Conservation (phyloP, 495 filamentous ascomycete genomes). For the Annulohypoxylon stygium region DNA sequence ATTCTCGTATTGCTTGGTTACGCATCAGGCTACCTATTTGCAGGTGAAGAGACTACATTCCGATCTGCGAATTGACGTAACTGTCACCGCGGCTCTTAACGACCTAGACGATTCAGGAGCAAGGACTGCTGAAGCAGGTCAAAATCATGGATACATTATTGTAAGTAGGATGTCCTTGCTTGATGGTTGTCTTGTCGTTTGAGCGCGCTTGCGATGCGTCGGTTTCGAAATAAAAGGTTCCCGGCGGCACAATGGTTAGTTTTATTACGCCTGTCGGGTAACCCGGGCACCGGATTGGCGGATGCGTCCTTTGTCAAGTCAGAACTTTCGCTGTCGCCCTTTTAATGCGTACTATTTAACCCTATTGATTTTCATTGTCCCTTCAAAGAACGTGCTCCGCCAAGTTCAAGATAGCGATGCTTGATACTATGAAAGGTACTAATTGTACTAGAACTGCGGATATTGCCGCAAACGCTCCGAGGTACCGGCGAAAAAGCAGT, state of each 20-base stretch:
- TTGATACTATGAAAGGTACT: slow-evolving; percentile 27
- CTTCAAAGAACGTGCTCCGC: slow-evolving; percentile 15
- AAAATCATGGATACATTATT: slow-evolving; percentile 80
- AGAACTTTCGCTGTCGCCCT: slow-evolving; percentile 5
- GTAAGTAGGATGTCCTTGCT: slow-evolving; percentile 65
- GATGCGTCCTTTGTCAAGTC: neutral
- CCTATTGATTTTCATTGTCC: neutral
- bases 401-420: slow-evolving; percentile 34
- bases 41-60: neutral
- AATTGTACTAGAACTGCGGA: slow-evolving; percentile 76
- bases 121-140: slow-evolving; percentile 20
- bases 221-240: slow-evolving; percentile 9
- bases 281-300: neutral
- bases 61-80: slow-evolving; percentile 4
- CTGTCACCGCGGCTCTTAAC: slow-evolving; percentile 7
- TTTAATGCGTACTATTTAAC: slow-evolving; percentile 1
- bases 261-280: slow-evolving; percentile 2
- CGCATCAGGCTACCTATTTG: neutral
- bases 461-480: slow-evolving; percentile 85
- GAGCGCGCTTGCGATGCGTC: neutral
- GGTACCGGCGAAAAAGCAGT: slow-evolving; percentile 86
- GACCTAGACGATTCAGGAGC: slow-evolving; percentile 21
- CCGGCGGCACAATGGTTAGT: slow-evolving; percentile 6
- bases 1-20: slow-evolving; percentile 9
- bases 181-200: slow-evolving; percentile 36